Base-by-base conservation (phyloP, 164 flowering plant genomes). In the Chloranthus sessilifolius region DNA sequence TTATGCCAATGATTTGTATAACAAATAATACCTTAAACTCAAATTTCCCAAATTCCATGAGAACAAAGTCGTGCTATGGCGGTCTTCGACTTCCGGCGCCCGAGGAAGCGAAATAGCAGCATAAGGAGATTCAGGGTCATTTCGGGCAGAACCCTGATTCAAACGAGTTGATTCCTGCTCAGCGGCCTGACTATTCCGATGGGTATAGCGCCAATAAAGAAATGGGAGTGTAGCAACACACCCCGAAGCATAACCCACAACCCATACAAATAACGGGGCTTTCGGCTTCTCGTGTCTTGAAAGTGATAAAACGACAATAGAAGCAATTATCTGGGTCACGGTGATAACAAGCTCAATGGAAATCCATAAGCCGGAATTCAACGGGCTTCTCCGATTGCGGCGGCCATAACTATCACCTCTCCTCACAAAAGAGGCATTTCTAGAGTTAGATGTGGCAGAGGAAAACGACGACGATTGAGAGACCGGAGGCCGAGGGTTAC, bases 301-400 rank as follows among this genome's bases (percentile, higher is more conserved):
- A 17, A 70, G 19, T 29, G 55, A 44, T 48, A 74, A 62, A 27
- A 74, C 73, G 34, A 65, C 52, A 11, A 65, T 28, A 3, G 73
- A 66, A 4, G 79, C 87, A 59, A 75, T 62, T 44, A 85, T 80
- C 65, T 85, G 90, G 51, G 75, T 56, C 43, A 78, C 45, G 24
- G 81, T 75, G 24, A 84, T 67, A 22, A 73, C 53, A 30, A 79
- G 53, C 67, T 84, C 94, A 61, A 82, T 59, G 11, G 80, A 76
- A 57, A 84, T 76, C 96, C 96, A 88, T 47, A 82, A 50, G 24
- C 75, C 81, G 34, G 89, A 78, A 68, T 75, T 77, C 44, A 82
- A 64, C 1, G 85, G 96, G 65, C 86, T 88, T 67, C 88, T 66
- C 2, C 61, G 69, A 5, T 69, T 83, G 39, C 71, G 84, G 43